Percentiles rank a stretch among this genome's conserved stretches.
Evolutionary conservation across 495 filamentous ascomycete genomes (phyloP).

Genomic region (Barbatosphaeria neglecta): DNA sequence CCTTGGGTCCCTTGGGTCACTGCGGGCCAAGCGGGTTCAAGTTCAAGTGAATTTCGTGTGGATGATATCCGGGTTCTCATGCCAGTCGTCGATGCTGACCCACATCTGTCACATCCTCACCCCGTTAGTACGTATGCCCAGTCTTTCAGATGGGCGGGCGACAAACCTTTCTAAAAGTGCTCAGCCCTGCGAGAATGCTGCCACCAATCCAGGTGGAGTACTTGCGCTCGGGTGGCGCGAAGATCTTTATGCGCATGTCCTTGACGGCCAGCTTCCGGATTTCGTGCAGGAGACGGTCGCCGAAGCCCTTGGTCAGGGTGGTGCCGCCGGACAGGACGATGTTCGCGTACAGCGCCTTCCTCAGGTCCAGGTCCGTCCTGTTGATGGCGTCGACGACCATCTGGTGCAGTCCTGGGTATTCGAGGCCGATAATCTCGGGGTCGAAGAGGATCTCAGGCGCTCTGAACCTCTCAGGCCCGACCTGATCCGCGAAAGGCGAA

Average conservation of each 20-base stretch:
- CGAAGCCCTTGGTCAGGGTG: slow-evolving; percentile 79
- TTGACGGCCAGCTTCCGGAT: slow-evolving; percentile 88
- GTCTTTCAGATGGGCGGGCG: slow-evolving; percentile 9
- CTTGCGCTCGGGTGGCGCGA: slow-evolving; percentile 91
- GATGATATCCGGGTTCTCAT: slow-evolving; percentile 97
- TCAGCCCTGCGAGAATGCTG: slow-evolving; percentile 91
- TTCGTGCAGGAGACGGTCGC: slow-evolving; percentile 84
- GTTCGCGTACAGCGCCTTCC: slow-evolving; percentile 87
- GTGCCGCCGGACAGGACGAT: slow-evolving; percentile 94
- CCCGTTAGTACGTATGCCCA: slow-evolving; percentile 1
- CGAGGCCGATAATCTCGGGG: slow-evolving; percentile 89
- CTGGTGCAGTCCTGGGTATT: slow-evolving; percentile 95
- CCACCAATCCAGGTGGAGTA: slow-evolving; percentile 99
- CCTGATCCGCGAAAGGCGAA: slow-evolving; percentile 39
- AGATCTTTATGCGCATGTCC: slow-evolving; percentile 99
- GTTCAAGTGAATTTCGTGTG: slow-evolving; percentile 88
- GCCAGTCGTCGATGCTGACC: slow-evolving; percentile 98
- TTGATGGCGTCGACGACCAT: slow-evolving; percentile 95
- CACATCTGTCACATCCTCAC: slow-evolving; percentile 64
- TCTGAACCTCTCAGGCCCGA: slow-evolving; percentile 85
- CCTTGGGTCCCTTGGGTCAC: neutral
- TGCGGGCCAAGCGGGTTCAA: no score
- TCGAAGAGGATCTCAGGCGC: slow-evolving; percentile 97
- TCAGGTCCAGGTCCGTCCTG: slow-evolving; percentile 92
- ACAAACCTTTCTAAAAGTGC: slow-evolving; percentile 90